A percentile compares a stretch with the other conserved stretches of the same genome.
phyloP scores from a whole-genome alignment of 352 stramenopile genomes.

The Phytophthora hybrid region DNA sequence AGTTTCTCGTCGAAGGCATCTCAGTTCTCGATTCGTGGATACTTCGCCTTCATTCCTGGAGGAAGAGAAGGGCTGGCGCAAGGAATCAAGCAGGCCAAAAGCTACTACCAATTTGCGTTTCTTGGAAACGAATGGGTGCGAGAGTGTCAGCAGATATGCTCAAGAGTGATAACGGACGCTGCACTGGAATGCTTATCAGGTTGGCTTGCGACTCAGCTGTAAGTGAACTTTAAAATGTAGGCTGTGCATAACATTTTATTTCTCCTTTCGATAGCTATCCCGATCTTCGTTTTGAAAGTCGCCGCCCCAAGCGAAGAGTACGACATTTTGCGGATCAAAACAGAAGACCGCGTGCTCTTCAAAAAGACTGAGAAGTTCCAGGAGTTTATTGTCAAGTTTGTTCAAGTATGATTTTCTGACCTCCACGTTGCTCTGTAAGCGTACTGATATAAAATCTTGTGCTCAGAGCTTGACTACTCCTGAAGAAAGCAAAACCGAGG shows the following conservation, averaged over 20 bases:
- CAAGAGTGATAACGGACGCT: constrained; percentile 51
- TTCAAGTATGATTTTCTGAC: constrained; percentile 46
- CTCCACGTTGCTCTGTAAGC: not conserved
- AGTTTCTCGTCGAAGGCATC: constrained; percentile 29
- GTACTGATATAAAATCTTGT: not conserved
- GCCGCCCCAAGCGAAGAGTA: constrained; percentile 39
- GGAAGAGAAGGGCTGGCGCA: constrained; percentile 38
- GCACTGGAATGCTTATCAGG: constrained; percentile 42
- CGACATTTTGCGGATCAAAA: constrained; percentile 41
- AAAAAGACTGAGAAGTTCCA: constrained; percentile 49
- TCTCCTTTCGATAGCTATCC: constrained; percentile 52
- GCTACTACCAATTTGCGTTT: constrained; percentile 81
- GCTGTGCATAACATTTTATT: not conserved
- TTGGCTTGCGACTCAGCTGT: constrained; percentile 19
- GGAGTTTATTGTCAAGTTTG: constrained; percentile 50
- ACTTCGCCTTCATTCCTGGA: constrained; percentile 58
- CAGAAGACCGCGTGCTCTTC: constrained; percentile 40
- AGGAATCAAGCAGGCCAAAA: constrained; percentile 65
- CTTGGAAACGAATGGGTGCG: constrained; percentile 69
- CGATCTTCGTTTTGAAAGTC: constrained; percentile 82
- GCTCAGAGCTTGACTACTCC: constrained; percentile 20
- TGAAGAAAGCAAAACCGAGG: constrained; percentile 22
- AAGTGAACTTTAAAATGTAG: constrained; percentile 1
- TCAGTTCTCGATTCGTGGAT: constrained; percentile 58
- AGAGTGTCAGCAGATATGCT: constrained; percentile 62